Base-by-base conservation (phyloP, 1,284 basidiomycete genomes). In the Fomitiporia mediterranea region DNA sequence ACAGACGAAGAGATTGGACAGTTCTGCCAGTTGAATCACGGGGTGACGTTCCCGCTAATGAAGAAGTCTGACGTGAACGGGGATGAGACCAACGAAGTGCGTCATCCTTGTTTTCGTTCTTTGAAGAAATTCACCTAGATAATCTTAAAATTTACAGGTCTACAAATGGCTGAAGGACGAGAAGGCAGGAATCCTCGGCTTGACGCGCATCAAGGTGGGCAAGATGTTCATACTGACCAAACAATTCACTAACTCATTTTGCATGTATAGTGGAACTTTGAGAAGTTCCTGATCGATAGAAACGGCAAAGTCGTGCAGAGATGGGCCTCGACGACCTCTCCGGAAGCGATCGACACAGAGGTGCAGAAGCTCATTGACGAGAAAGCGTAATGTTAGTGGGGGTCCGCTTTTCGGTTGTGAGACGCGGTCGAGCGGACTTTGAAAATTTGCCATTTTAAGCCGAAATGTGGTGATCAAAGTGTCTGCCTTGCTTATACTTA, bases 41-140 rank as follows among this genome's bases (percentile, higher is more conserved):
- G 89, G 28, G 90, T 94, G 19, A 81, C 79, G 4, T 94, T 94
- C 75, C 89, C 88, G 5, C 75, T 94, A 53, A 89, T 91, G 81
- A 85, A 83, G 72, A 94, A 93, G 73, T 86, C 88, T n/a, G 89
- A 96, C 53, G 94, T 96, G 54, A 97, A 96, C 69, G 93, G 94
- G 9, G 81, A 86, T 65, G 68, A 74, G 62, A 72, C 78, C 63
- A 66, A 67, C 54, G 62, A 64, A 37, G 66, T 66, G 13, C 28
- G 52, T 52, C 11, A 27, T 37, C n/a, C 7, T 38, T 32, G 46
- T 9, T 17, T 23, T 34, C 11, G 6, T 27, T 19, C 28, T 43
- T 23, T 11, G 21, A 1, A 9, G 15, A 2, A 23, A 30, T 52
- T 32, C 21, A 32, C 39, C 25, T 37, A 17, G 28, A 17, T 52